Conservation (phyloP, 2,329 filamentous ascomycete species). For the Ophiobolus disseminans region DNA sequence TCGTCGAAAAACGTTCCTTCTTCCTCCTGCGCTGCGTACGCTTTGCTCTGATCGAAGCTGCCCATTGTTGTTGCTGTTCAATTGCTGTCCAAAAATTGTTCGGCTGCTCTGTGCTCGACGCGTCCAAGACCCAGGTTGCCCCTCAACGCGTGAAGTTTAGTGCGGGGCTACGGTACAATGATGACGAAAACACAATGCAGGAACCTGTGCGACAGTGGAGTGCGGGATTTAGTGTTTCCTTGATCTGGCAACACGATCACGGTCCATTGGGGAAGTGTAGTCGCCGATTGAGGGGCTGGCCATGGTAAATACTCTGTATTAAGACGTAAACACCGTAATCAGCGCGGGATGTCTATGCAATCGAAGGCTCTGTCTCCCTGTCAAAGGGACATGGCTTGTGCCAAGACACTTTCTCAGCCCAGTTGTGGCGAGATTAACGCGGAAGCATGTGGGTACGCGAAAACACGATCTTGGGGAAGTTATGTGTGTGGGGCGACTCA, state of each 20-base stretch:
- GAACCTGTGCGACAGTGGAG: slow-evolving; percentile 14
- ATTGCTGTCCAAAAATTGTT: slow-evolving; percentile 17
- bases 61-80: slow-evolving; percentile 33
- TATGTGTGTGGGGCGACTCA: slow-evolving; percentile 20
- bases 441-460: slow-evolving; percentile 24
- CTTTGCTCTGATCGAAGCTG: slow-evolving; percentile 52
- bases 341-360: slow-evolving; percentile 29
- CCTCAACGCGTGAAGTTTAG: slow-evolving; percentile 37
- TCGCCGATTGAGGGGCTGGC: slow-evolving; percentile 26
- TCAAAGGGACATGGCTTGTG: slow-evolving; percentile 20
- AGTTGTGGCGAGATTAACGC: slow-evolving; percentile 17
- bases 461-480: slow-evolving; percentile 5
- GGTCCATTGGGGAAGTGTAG: slow-evolving; percentile 15
- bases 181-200: slow-evolving; percentile 31
- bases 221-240: not conserved
- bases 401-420: slow-evolving; percentile 12
- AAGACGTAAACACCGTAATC: slow-evolving; percentile 3
- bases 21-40: slow-evolving; percentile 56
- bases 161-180: slow-evolving; percentile 28
- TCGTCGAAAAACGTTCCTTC: slow-evolving; percentile 63
- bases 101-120: slow-evolving; percentile 24
- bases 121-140: slow-evolving; percentile 21
- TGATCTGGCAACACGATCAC: not conserved
- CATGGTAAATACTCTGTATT: slow-evolving; percentile 18
- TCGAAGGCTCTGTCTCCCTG: slow-evolving; percentile 21